phyloP scores from a whole-genome alignment of 257 asterid genomes.

The Solanum bukasovii region DNA sequence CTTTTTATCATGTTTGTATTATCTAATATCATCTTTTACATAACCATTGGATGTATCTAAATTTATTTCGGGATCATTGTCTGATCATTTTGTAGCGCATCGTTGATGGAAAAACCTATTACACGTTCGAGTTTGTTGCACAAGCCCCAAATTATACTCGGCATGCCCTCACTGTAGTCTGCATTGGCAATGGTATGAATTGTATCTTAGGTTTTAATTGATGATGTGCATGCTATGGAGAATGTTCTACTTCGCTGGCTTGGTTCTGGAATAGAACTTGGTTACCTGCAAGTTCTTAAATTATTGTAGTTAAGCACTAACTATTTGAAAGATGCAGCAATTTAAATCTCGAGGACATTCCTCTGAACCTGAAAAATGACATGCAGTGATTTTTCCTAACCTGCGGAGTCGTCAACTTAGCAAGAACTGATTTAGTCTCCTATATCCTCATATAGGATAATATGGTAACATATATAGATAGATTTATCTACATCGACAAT shows the following conservation, averaged over 20 bases:
- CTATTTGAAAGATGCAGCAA: not conserved
- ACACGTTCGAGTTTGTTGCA: slow-evolving; percentile 65
- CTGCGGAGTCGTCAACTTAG: not conserved
- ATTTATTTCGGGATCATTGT: slow-evolving; percentile 1
- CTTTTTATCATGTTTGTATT: not conserved
- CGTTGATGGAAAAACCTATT: slow-evolving; percentile 64
- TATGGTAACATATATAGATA: not conserved
- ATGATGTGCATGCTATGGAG: not conserved
- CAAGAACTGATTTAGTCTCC: not conserved
- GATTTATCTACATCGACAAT: not conserved
- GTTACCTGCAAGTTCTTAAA: not conserved
- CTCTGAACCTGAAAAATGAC: not conserved
- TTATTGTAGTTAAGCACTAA: not conserved
- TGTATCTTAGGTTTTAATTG: not conserved
- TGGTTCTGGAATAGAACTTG: not conserved
- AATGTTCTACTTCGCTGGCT: not conserved
- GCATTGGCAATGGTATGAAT: slow-evolving; percentile 66
- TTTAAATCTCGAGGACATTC: not conserved
- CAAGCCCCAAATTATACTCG: slow-evolving; percentile 80
- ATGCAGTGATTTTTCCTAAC: not conserved
- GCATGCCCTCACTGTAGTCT: slow-evolving; percentile 75
- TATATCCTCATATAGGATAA: not conserved
- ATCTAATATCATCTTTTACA: not conserved
- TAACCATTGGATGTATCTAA: not conserved
- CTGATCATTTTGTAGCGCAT: slow-evolving; percentile 44